phyloP scores from a whole-genome alignment of 1,284 basidiomycete genomes.

The Caloboletus firmus region DNA sequence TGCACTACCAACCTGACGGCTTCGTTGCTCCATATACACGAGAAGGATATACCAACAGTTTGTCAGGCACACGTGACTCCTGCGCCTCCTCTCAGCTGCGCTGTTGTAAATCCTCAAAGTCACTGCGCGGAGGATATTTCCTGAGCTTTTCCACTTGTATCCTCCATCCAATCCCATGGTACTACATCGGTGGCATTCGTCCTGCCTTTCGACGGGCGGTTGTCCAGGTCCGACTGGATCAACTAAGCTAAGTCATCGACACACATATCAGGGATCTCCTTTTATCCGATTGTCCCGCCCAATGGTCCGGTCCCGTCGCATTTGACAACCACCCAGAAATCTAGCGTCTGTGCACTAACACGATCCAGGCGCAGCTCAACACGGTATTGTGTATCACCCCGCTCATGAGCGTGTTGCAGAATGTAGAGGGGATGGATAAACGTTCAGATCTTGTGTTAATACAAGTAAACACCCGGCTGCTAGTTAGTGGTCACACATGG shows the following conservation, averaged over 20 bases:
- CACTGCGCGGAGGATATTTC: slow-evolving; percentile 31
- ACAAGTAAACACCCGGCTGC: no score
- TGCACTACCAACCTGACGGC: slow-evolving; percentile 60
- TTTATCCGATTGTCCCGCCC: slow-evolving; percentile 51
- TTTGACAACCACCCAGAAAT: slow-evolving; percentile 40
- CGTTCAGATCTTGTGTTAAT: no score
- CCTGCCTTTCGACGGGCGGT: slow-evolving; percentile 47
- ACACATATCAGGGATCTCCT: slow-evolving; percentile 41
- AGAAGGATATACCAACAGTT: slow-evolving; percentile 68
- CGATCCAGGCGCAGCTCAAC: slow-evolving; percentile 41
- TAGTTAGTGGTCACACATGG: no score
- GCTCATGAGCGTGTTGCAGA: slow-evolving; percentile 45
- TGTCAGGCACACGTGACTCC: slow-evolving; percentile 44
- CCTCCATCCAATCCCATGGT: slow-evolving; percentile 38
- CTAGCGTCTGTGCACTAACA: slow-evolving; percentile 35
- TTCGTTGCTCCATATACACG: slow-evolving; percentile 73
- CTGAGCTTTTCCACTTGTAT: slow-evolving; percentile 41
- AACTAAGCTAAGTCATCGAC: slow-evolving; percentile 49
- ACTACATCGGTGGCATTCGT: slow-evolving; percentile 51
- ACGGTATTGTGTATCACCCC: slow-evolving; percentile 36
- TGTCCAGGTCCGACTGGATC: slow-evolving; percentile 28
- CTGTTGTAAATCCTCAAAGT: slow-evolving; percentile 34
- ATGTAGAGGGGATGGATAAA: slow-evolving; percentile 41
- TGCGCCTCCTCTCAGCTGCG: slow-evolving; percentile 35
- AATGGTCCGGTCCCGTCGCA: slow-evolving; percentile 42